phyloP scores from a whole-genome alignment of 495 filamentous ascomycete genomes.

The Corynascus novoguineensis region DNA sequence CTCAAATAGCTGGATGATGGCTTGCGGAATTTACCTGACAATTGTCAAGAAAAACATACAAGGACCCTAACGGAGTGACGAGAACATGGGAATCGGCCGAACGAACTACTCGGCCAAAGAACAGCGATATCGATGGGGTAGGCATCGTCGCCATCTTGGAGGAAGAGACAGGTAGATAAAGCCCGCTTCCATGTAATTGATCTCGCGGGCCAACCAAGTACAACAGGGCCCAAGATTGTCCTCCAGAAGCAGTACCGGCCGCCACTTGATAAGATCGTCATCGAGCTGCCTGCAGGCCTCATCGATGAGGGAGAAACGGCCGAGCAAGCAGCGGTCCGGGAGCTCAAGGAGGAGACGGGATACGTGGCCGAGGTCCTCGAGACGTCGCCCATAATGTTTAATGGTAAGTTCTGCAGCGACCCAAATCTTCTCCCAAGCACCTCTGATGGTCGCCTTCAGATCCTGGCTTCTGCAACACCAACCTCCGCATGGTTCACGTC shows the following conservation, averaged over 20 bases:
- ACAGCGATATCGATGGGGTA: slow-evolving; percentile 76
- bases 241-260: slow-evolving; percentile 87
- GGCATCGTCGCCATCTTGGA: slow-evolving; percentile 84
- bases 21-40: slow-evolving; percentile 11
- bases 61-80: slow-evolving; percentile 60
- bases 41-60: slow-evolving; percentile 58
- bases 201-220: not conserved
- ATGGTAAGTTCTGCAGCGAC: slow-evolving; percentile 47
- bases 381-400: slow-evolving; percentile 76
- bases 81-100: slow-evolving; percentile 82
- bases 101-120: slow-evolving; percentile 62
- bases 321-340: slow-evolving; percentile 75
- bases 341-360: slow-evolving; percentile 91
- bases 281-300: slow-evolving; percentile 83
- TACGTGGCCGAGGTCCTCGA: slow-evolving; percentile 67
- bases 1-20: not conserved
- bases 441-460: slow-evolving; percentile 28
- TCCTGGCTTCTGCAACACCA: slow-evolving; percentile 83
- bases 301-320: slow-evolving; percentile 77
- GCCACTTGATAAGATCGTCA: slow-evolving; percentile 67
- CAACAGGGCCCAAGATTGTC: slow-evolving; percentile 61
- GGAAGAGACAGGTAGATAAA: slow-evolving; percentile 51
- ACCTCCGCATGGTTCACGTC: slow-evolving; percentile 77
- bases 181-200: not conserved
- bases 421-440: not conserved